Percentiles rank a stretch among this genome's conserved stretches.
These are phyloP conservation scores for Nymphaea colorata DNA, from an alignment of 164 flowering plant genomes.

Conservation along the genomic window DNA sequence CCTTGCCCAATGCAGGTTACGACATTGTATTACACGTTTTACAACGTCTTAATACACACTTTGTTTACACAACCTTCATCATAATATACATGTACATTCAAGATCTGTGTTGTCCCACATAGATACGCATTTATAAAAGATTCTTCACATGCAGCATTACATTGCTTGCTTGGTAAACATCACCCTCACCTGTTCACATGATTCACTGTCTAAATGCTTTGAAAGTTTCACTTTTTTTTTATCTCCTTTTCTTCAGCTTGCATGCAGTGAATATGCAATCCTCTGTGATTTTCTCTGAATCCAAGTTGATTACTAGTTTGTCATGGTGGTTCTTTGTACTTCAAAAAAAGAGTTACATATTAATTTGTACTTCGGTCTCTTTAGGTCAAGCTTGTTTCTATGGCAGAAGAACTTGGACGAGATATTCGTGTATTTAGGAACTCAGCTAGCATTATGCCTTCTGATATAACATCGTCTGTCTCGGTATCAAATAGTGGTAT, in stretches of 20 bases:
- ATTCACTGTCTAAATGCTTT: not conserved
- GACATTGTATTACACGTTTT: no score
- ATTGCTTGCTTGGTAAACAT: no score
- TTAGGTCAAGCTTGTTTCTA: constrained; percentile 53
- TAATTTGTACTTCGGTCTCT: not conserved
- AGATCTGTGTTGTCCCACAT: no score
- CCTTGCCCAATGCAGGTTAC: no score
- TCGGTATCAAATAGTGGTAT: constrained; percentile 30
- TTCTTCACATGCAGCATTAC: no score
- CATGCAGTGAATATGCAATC: not conserved
- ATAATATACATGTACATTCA: no score
- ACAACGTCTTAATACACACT: no score
- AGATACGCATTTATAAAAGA: no score
- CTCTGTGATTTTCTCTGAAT: no score
- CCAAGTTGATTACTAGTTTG: not conserved
- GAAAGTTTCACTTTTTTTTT: not conserved
- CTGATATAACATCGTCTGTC: constrained; percentile 11
- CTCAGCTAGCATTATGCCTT: constrained; percentile 19
- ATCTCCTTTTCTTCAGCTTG: not conserved
- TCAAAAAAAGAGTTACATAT: not conserved
- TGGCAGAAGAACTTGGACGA: constrained; percentile 55
- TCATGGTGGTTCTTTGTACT: not conserved
- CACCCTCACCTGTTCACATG: no score
- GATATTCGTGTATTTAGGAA: constrained; percentile 75
- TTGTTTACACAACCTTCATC: no score